Base-by-base conservation (phyloP, 2,329 filamentous ascomycete genomes). In the Cladobotryum protrusum region DNA sequence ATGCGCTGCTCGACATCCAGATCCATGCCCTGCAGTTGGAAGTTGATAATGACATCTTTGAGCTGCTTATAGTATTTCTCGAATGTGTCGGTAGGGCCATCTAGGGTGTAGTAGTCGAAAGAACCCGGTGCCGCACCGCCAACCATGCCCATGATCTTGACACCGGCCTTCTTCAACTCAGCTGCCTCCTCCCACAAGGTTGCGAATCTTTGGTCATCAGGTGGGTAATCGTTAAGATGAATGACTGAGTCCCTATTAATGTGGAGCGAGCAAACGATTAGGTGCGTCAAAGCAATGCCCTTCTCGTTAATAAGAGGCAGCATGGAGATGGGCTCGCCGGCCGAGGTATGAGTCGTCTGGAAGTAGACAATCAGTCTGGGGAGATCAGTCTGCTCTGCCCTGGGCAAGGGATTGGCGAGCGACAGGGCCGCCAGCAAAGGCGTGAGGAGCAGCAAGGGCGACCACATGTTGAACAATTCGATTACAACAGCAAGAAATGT, bases 221-320 rank as follows among this genome's bases (percentile, higher is more conserved):
- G 87, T 0, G 76, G 74, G 61, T 88, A 79, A 68, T 96, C 84
- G 64, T 96, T 96, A 50, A 95, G 76, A 0, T 82, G 87, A 57
- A 91, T 78, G 9, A 74, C 76, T 1, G 85, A 80, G 13, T 68
- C 67, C 5, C 77, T 74, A 64, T 91, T 89, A 54, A 95, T 72
- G 64, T 95, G 90, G 47, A 95, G 81, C 0, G 89, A 89, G 2
- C 86, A 87, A 42, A 96, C 68, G 54, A 95, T 89, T 44, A 95
- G 75, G 68, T 95, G 89, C 0, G 89, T 93, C 15, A 77, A 65
- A n/a, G 72, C 68, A 29, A 76, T 68, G 17, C 63, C 60, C 2
- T 70, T 56, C 39, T 71, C 63, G n/a, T 65, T 67, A 45, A 78
- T 59, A 36, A 53, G 52, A 24, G 75, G 76, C 1, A 78, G 68